Conservation (phyloP, 1,284 basidiomycete genomes). For the Irpex rosettiformis region DNA sequence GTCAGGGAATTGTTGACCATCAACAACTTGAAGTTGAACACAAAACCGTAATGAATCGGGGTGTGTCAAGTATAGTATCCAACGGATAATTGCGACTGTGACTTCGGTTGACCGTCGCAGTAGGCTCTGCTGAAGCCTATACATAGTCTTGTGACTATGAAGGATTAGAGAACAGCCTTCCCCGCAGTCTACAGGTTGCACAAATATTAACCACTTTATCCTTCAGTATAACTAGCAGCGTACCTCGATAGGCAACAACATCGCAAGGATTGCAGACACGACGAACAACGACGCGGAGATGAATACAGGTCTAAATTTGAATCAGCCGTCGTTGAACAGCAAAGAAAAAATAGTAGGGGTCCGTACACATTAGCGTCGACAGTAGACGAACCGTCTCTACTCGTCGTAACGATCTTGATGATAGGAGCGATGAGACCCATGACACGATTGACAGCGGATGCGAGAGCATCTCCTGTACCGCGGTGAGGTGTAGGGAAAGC, state of each 20-base stretch:
- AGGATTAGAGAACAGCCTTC: neutral
- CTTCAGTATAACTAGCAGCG: neutral
- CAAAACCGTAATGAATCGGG: neutral
- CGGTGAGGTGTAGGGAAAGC: neutral
- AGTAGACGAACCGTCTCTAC: neutral
- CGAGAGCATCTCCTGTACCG: neutral
- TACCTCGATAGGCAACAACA: neutral
- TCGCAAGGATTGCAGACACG: neutral
- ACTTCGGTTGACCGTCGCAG: neutral
- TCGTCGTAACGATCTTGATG: conserved; percentile 1
- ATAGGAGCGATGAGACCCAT: conserved; percentile 1
- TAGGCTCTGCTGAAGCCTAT: neutral
- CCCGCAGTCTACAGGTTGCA: neutral
- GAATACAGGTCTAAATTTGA: neutral
- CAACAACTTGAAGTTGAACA: neutral
- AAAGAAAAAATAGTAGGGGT: neutral
- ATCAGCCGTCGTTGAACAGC: neutral
- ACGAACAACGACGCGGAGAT: conserved; percentile 1
- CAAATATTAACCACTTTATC: too few relatives aligned
- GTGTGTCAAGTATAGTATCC: neutral
- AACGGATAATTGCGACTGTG: neutral
- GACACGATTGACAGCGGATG: neutral
- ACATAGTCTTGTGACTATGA: neutral
- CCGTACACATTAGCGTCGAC: neutral
- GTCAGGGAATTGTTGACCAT: neutral